These are phyloP conservation scores for Penicillium sp. DNA, from an alignment of 2,329 filamentous ascomycete genomes.

Conservation along the genomic window DNA sequence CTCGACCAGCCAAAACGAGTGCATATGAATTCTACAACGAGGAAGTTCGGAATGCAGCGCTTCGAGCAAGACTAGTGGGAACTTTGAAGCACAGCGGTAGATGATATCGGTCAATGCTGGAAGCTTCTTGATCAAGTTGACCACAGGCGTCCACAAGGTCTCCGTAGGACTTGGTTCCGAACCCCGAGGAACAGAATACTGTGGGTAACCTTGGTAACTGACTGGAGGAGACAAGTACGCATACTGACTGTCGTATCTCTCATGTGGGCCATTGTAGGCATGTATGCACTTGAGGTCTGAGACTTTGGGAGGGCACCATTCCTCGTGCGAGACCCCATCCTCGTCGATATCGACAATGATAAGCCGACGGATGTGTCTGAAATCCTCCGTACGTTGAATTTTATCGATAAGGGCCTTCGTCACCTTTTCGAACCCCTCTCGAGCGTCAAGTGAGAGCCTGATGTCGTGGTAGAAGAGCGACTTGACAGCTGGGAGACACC, in stretches of 20 bases:
- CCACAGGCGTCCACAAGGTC: neutral
- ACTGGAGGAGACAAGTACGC: neutral
- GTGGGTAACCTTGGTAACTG: neutral
- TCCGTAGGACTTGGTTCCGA: neutral
- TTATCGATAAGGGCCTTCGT: neutral
- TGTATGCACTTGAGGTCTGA: neutral
- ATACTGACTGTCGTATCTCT: neutral
- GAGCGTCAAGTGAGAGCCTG: neutral
- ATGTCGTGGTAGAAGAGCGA: constrained; percentile 3
- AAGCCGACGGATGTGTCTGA: constrained; percentile 3
- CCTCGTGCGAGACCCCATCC: neutral
- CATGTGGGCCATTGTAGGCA: no score
- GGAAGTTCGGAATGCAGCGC: neutral
- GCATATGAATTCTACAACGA: constrained; percentile 3
- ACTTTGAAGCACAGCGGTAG: neutral
- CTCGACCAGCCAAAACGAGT: neutral
- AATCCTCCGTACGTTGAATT: neutral
- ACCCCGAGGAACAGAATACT: neutral
- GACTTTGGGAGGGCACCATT: neutral
- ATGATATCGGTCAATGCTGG: constrained; percentile 1
- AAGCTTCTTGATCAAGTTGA: neutral
- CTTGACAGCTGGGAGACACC: constrained; percentile 2
- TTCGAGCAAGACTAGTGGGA: neutral
- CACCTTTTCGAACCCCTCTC: no score
- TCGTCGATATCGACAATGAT: neutral